Percentiles rank a stretch among this genome's conserved stretches.
Evolutionary conservation across 495 filamentous ascomycete genomes (phyloP).

Genomic region (Aspergillus panamensis): DNA sequence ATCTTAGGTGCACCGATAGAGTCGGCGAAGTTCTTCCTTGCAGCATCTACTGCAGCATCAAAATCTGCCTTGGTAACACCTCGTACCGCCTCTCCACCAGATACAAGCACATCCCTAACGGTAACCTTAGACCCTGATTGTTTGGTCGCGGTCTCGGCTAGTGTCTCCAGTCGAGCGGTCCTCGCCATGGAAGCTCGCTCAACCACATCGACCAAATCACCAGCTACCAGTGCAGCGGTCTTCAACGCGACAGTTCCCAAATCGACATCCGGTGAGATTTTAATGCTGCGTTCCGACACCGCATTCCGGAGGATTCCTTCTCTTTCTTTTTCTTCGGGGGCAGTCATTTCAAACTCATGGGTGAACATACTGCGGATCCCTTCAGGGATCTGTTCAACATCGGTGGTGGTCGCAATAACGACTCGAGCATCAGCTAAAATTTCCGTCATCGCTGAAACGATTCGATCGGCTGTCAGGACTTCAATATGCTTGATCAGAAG

Average conservation of each 20-base stretch:
- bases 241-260: conserved; percentile 81
- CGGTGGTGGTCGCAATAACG: conserved; percentile 87
- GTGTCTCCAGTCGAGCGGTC: conserved; percentile 63
- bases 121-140: conserved; percentile 48
- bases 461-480: conserved; percentile 83
- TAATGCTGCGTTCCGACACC: conserved; percentile 67
- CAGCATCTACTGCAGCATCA: conserved; percentile 84
- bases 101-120: conserved; percentile 76
- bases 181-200: conserved; percentile 80
- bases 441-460: conserved; percentile 77
- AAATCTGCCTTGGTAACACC: conserved; percentile 86
- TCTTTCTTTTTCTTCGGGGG: conserved; percentile 88
- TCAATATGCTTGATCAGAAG: conserved; percentile 85
- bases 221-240: conserved; percentile 92
- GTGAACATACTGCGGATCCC: conserved; percentile 87
- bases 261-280: conserved; percentile 74
- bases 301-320: conserved; percentile 80
- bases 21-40: conserved; percentile 95
- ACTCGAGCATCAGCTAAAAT: conserved; percentile 70
- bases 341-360: conserved; percentile 90
- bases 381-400: conserved; percentile 89
- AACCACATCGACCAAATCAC: conserved; percentile 90
- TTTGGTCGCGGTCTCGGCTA: conserved; percentile 50
- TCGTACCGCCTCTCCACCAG: conserved; percentile 78
- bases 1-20: conserved; percentile 98